Percentiles rank a stretch among this genome's conserved stretches.
These are phyloP conservation scores for Naganishia liquefaciens DNA, from an alignment of 1,284 basidiomycete species.

Conservation along the genomic window DNA sequence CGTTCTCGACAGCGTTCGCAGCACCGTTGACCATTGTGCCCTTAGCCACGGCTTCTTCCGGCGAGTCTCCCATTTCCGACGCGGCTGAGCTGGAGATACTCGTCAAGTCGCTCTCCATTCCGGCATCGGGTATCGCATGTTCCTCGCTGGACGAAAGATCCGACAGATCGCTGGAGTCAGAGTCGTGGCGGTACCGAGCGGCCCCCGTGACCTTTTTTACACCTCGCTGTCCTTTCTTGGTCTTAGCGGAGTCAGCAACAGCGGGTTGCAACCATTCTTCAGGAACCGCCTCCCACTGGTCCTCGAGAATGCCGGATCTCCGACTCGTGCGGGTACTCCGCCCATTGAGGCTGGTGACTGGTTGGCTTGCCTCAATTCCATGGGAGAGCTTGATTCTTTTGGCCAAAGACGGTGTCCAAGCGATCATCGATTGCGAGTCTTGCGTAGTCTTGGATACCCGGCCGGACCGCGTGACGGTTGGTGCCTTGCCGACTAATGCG, in stretches of 20 bases:
- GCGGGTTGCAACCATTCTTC: slow-evolving; percentile 47
- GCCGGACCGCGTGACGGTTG: slow-evolving; percentile 10
- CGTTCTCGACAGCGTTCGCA: too few species aligned
- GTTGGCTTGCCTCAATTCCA: background rate
- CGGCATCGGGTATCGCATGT: slow-evolving; percentile 29
- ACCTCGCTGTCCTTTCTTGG: slow-evolving; percentile 23
- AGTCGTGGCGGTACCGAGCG: slow-evolving; percentile 39
- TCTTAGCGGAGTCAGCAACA: slow-evolving; percentile 20
- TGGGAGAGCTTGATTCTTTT: slow-evolving; percentile 5
- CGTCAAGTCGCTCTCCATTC: slow-evolving; percentile 36
- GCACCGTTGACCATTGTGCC: too few species aligned
- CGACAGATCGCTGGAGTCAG: slow-evolving; percentile 51
- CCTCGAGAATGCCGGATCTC: slow-evolving; percentile 27
- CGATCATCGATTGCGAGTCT: too few species aligned
- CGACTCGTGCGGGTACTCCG: slow-evolving; percentile 14
- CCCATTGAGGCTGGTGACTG: background rate
- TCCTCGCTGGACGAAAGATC: slow-evolving; percentile 37
- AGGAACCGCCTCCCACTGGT: slow-evolving; percentile 54
- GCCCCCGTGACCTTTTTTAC: slow-evolving; percentile 22
- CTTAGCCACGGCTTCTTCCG: background rate
- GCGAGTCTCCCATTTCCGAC: slow-evolving; percentile 7
- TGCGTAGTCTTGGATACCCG: background rate
- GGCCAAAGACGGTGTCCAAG: background rate
- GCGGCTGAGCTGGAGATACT: slow-evolving; percentile 17
- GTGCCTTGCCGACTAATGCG: background rate